Evolutionary conservation across 108 stramenopile species (phyloP).

Genomic region (Pinguiococcus pyrenoidosus): DNA sequence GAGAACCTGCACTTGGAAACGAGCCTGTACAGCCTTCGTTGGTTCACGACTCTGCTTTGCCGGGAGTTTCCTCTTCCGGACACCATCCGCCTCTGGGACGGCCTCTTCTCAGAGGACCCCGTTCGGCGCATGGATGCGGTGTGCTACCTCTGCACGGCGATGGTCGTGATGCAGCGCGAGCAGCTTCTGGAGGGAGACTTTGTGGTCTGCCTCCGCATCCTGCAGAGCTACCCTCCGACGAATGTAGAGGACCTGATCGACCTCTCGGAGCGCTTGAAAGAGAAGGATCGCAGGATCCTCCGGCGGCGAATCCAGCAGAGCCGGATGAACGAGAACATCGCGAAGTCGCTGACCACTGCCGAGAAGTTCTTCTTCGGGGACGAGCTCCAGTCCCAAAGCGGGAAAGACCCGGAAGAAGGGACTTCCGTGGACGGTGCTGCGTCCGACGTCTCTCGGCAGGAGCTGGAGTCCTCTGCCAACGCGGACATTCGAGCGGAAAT

Average conservation of each 20-base stretch:
- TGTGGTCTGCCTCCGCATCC: slow-evolving; percentile 16
- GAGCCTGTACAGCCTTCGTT: slow-evolving; percentile 68
- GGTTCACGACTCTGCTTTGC: slow-evolving; percentile 88
- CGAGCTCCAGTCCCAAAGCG: no score
- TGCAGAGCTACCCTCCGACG: slow-evolving; percentile 30
- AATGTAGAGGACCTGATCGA: slow-evolving; percentile 13
- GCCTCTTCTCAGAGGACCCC: slow-evolving; percentile 71
- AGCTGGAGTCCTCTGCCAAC: no score
- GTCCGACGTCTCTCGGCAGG: no score
- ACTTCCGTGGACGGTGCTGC: no score
- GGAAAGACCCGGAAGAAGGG: no score
- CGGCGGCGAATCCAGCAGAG: no score
- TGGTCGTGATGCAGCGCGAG: slow-evolving; percentile 71
- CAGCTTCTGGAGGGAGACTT: slow-evolving; percentile 53
- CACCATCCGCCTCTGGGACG: slow-evolving; percentile 93
- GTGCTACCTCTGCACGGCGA: slow-evolving; percentile 74
- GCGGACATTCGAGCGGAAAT: no score
- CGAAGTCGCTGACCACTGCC: no score
- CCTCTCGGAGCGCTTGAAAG: slow-evolving; percentile 8
- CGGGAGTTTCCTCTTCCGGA: slow-evolving; percentile 82
- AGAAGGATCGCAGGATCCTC: no score
- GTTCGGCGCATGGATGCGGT: slow-evolving; percentile 60
- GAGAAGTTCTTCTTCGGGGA: no score
- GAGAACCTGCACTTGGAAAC: slow-evolving; percentile 62
- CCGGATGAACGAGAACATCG: no score